A percentile compares a stretch with the other conserved stretches of the same genome.
Evolutionary conservation across 1,139 yeast species (phyloP).

Genomic region (Debaryomycetaceae sp.): DNA sequence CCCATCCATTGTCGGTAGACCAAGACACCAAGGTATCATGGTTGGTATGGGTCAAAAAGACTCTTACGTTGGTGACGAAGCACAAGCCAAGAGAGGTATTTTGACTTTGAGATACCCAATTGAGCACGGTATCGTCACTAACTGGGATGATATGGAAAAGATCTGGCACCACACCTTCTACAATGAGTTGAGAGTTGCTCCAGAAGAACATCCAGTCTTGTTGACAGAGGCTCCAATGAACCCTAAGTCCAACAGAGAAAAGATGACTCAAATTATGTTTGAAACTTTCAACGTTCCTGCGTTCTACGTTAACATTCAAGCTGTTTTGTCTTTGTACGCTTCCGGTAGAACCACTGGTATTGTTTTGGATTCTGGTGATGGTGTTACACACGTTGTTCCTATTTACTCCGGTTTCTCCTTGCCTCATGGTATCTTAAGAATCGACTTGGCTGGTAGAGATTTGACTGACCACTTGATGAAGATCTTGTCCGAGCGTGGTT

Average conservation of each 20-base stretch:
- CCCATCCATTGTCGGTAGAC: slow-evolving; percentile 99
- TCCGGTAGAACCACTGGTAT: slow-evolving; percentile 99
- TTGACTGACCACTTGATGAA: slow-evolving; percentile 98
- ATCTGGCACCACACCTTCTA: slow-evolving; percentile 98
- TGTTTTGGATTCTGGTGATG: slow-evolving; percentile 99
- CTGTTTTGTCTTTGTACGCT: slow-evolving; percentile 95
- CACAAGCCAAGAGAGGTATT: slow-evolving; percentile 99
- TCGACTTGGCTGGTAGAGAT: slow-evolving; percentile 99
- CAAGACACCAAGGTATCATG: slow-evolving; percentile 99
- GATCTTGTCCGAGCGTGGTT: slow-evolving; percentile 98
- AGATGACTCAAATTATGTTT: slow-evolving; percentile 98
- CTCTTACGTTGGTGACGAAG: slow-evolving; percentile 99
- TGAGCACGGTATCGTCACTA: slow-evolving; percentile 99
- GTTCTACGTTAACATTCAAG: slow-evolving; percentile 97
- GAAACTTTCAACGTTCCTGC: slow-evolving; percentile 99
- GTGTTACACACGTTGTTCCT: slow-evolving; percentile 99
- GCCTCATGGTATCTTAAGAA: slow-evolving; percentile 98
- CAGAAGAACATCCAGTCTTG: slow-evolving; percentile 98
- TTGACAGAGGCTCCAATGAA: slow-evolving; percentile 99
- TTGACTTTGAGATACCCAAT: slow-evolving; percentile 98
- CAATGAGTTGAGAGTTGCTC: slow-evolving; percentile 97
- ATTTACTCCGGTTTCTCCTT: slow-evolving; percentile 99
- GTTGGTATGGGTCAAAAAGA: slow-evolving; percentile 99
- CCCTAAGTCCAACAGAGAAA: slow-evolving; percentile 99
- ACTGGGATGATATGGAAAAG: slow-evolving; percentile 99